Evolutionary conservation across 2,329 filamentous ascomycete genomes (phyloP), one percentile per base, ranked within the genome.

Genomic region (Volutella citrinella): DNA sequence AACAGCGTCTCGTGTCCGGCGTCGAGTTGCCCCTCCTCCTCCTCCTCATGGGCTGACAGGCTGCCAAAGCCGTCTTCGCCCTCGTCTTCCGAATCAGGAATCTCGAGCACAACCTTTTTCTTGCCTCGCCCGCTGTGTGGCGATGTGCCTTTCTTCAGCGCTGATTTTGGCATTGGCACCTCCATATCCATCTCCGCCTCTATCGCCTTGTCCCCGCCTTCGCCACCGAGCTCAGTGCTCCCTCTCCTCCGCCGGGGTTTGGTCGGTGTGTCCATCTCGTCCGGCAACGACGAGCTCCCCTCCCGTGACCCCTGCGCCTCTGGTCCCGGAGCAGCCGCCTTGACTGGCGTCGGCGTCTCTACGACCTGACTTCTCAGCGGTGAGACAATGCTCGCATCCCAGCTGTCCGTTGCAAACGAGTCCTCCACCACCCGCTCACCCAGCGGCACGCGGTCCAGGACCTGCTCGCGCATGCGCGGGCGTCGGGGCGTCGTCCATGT

Each of bases 81-180:
- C 7, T 70, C 68, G 10, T 66, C 69, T 22, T 75, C 72, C 2
- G 71, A 72, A 38, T 76, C 72, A 1, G 71, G 68, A 19, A 76
- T 73, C 36, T 73, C 69, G 14, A 51, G 34, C 14, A 46, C 29
- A 5, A 37, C 43, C 12, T 26, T 44, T 19, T 43, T 45, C 21
- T 45, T 48, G 3, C 36, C 42, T n/a, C n/a, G n/a, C n/a, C n/a
- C n/a, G n/a, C n/a, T n/a, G n/a, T n/a, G n/a, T n/a, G n/a, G n/a
- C n/a, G n/a, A n/a, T n/a, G n/a, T n/a, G n/a, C n/a, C n/a, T n/a
- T n/a, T n/a, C n/a, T n/a, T n/a, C n/a, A n/a, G n/a, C n/a, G n/a
- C n/a, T n/a, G n/a, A n/a, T n/a, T n/a, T n/a, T n/a, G n/a, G n/a
- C n/a, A n/a, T n/a, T n/a, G n/a, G n/a, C n/a, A n/a, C n/a, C n/a